Conservation (phyloP, 306 rosid genomes). For the Oemleria cerasiformis region DNA sequence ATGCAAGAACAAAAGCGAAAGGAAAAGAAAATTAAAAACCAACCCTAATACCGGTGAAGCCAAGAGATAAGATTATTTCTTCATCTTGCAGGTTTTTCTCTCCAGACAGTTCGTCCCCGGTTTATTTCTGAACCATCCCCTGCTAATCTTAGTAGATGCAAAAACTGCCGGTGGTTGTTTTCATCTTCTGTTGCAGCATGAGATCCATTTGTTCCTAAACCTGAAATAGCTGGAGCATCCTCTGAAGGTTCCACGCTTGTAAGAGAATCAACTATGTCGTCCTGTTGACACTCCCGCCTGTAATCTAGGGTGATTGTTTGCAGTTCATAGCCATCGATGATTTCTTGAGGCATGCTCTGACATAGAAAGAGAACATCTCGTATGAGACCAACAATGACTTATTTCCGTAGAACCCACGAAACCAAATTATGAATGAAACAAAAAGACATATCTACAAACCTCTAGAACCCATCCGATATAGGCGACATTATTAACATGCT, state of each 20-base stretch:
- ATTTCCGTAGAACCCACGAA: not conserved
- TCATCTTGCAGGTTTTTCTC: conserved; percentile 78
- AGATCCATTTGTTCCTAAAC: conserved; percentile 60
- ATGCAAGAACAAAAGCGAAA: not conserved
- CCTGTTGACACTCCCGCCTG: conserved; percentile 87
- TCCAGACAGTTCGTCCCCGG: conserved; percentile 86
- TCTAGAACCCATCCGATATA: conserved; percentile 97
- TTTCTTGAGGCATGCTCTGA: conserved; percentile 95
- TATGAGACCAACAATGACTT: not conserved
- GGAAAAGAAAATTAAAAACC: not conserved
- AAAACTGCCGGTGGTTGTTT: conserved; percentile 52
- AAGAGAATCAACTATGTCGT: conserved; percentile 78
- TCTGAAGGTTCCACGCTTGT: conserved; percentile 52
- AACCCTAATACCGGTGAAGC: conserved; percentile 3
- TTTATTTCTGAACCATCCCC: conserved; percentile 76
- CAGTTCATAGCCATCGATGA: conserved; percentile 74
- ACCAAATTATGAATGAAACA: not conserved
- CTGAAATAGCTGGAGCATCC: conserved; percentile 35
- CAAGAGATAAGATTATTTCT: conserved; percentile 11
- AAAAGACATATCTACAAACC: conserved; percentile 39
- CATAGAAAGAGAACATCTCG: conserved; percentile 11
- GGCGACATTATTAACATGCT: conserved; percentile 87
- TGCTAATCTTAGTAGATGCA: conserved; percentile 75
- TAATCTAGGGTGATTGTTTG: conserved; percentile 89
- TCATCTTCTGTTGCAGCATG: conserved; percentile 25